These are phyloP conservation scores for Solanum virginianum DNA, from an alignment of 257 asterid species.

Conservation along the genomic window DNA sequence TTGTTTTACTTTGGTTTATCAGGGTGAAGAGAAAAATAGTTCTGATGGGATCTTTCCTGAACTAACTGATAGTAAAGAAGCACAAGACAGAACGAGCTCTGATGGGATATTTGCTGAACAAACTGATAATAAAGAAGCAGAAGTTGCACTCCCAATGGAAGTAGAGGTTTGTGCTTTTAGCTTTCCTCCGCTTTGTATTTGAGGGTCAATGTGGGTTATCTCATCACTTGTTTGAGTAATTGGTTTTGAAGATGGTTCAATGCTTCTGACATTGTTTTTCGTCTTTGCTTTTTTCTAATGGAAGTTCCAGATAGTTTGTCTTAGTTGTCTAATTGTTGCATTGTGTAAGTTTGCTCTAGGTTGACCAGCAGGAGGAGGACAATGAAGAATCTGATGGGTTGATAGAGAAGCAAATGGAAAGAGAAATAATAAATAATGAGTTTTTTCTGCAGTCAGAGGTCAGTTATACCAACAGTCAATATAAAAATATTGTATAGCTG, in stretches of 20 bases:
- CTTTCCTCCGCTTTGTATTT: neutral
- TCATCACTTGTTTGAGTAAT: neutral
- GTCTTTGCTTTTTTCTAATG: neutral
- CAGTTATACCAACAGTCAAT: slow-evolving; percentile 1
- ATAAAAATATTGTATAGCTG: neutral
- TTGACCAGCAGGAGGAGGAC: slow-evolving; percentile 40
- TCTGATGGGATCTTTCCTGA: slow-evolving; percentile 18
- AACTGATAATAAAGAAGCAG: slow-evolving; percentile 21
- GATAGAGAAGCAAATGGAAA: slow-evolving; percentile 29
- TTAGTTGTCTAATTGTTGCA: neutral
- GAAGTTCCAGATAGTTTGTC: neutral
- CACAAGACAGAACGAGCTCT: slow-evolving; percentile 22
- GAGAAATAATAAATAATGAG: slow-evolving; percentile 24
- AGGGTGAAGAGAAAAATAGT: slow-evolving; percentile 28
- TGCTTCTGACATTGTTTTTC: neutral
- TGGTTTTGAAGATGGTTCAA: neutral
- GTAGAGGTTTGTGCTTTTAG: slow-evolving; percentile 25
- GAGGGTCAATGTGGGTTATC: neutral
- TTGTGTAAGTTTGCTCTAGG: neutral
- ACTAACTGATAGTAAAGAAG: slow-evolving; percentile 19
- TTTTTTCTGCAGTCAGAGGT: slow-evolving; percentile 34
- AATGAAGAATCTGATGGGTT: slow-evolving; percentile 19
- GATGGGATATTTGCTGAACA: slow-evolving; percentile 20
- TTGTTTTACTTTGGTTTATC: slow-evolving; percentile 22
- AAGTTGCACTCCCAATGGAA: slow-evolving; percentile 18